Percentiles rank a stretch among this genome's conserved stretches.
Evolutionary conservation across 2,329 filamentous ascomycete genomes (phyloP).

Genomic region (Colletotrichum tanaceti): DNA sequence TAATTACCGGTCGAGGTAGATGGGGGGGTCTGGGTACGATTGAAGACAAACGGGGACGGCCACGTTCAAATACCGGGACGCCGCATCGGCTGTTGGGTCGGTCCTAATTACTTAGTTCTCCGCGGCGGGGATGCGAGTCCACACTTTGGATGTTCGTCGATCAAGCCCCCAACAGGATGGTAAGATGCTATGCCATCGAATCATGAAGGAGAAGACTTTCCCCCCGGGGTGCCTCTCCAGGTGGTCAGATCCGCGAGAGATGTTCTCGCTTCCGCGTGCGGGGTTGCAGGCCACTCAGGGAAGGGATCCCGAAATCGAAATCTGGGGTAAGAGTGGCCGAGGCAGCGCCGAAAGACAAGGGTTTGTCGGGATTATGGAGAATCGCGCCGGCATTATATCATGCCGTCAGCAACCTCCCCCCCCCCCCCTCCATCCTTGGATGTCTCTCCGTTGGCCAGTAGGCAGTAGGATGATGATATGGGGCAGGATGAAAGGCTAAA

Average conservation of each 20-base stretch:
- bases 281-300: conserved; percentile 20
- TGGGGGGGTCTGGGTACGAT: neutral
- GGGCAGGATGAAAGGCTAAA: conserved; percentile 8
- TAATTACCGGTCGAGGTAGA: neutral
- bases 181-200: conserved; percentile 18
- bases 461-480: too few relatives aligned
- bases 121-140: neutral
- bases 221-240: neutral
- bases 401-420: conserved; percentile 17
- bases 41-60: neutral
- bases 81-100: neutral
- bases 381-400: conserved; percentile 7
- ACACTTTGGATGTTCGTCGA: neutral
- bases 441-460: neutral
- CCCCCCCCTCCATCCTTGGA: too few relatives aligned
- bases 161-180: neutral
- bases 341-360: conserved; percentile 21
- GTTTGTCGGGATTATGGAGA: conserved; percentile 11
- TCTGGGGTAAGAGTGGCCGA: conserved; percentile 32
- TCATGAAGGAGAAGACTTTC: neutral
- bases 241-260: conserved; percentile 11
- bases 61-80: conserved; percentile 25
- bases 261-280: conserved; percentile 17
- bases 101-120: conserved; percentile 13
- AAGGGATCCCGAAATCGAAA: conserved; percentile 19